These are phyloP conservation scores for Pythium rhizo-oryzae DNA, from an alignment of 352 stramenopile species.

Conservation along the genomic window DNA sequence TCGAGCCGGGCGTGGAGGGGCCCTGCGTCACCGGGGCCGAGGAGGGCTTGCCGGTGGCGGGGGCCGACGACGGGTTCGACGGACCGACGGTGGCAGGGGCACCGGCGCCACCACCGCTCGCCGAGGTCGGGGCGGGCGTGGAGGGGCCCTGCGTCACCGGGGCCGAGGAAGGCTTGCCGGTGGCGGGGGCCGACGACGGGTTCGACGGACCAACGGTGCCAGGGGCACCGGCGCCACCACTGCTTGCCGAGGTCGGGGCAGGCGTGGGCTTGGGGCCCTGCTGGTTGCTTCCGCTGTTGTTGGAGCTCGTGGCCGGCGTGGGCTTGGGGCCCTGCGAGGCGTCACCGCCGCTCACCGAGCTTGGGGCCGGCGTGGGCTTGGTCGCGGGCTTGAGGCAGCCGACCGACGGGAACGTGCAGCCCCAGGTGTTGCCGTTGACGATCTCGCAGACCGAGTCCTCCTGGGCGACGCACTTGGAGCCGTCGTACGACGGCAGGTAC, in stretches of 20 bases:
- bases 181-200: not conserved
- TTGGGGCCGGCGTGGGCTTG: constrained; percentile 3
- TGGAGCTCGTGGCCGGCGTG: not conserved
- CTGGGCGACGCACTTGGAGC: constrained; percentile 25
- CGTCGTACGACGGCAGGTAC: constrained; percentile 30
- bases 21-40: not conserved
- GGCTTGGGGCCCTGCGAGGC: constrained; percentile 3
- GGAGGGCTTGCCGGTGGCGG: not conserved
- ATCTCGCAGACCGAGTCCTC: constrained; percentile 32
- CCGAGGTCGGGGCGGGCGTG: not conserved
- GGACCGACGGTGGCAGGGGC: too few relatives aligned
- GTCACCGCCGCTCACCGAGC: not conserved
- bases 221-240: not conserved
- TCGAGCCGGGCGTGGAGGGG: not conserved
- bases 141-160: not conserved
- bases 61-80: too few relatives aligned
- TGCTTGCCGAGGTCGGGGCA: not conserved
- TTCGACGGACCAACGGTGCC: not conserved
- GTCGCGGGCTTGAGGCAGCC: constrained; percentile 17
- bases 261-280: not conserved
- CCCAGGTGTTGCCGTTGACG: constrained; percentile 28
- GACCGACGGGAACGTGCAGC: constrained; percentile 33
- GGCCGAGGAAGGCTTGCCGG: not conserved
- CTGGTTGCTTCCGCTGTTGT: too few relatives aligned
- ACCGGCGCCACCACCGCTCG: too few relatives aligned